Base-by-base conservation (phyloP, 352 stramenopile genomes). In the Globisporangium splendens region DNA sequence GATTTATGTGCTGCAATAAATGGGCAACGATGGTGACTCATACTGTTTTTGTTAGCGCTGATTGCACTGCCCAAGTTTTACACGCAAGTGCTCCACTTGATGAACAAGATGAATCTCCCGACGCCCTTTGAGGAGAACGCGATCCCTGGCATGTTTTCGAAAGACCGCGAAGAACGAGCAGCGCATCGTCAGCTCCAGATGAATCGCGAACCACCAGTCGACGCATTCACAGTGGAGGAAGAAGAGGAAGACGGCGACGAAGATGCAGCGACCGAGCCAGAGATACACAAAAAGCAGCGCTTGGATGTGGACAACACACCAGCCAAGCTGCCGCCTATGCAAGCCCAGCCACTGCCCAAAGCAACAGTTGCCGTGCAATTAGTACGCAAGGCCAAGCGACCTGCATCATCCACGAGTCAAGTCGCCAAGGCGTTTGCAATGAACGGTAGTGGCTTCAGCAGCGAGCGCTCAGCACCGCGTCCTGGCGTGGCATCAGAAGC, bases 91-190 rank as follows among this genome's bases (percentile, higher is more conserved):
- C 81, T 95, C 39, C 88, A 96, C 65, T 66, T 96, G 21, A 96
- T 96, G 88, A 96, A 96, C 69, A 96, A 96, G 61, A 96, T 95
- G 88, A 93, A 96, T 56, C 52, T 96, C 17, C 88, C 88, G 46
- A 68, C 72, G 28, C 88, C 88, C 20, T 96, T 96, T 24, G 79
- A 91, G 8, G 64, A 73, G 21, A 47, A 83, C 38, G 70, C 79
- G 22, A 93, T 95, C 59, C 81, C 70, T 24, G 85, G 85, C 11
- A 54, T 64, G 21, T 95, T 93, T 61, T 77, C 79, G 0, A 47
- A 62, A 1, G 58, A 63, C 11, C 63, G 61, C 56, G 43, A 75
- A 22, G 18, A 17, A 43, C 41, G 49, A 42, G 22, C 28, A 35
- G 6, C 31, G 33, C 14, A 14, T 18, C 50, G 11, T 1, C 53